Evolutionary conservation across 495 filamentous ascomycete species (phyloP).

Genomic region (Podospora conica): DNA sequence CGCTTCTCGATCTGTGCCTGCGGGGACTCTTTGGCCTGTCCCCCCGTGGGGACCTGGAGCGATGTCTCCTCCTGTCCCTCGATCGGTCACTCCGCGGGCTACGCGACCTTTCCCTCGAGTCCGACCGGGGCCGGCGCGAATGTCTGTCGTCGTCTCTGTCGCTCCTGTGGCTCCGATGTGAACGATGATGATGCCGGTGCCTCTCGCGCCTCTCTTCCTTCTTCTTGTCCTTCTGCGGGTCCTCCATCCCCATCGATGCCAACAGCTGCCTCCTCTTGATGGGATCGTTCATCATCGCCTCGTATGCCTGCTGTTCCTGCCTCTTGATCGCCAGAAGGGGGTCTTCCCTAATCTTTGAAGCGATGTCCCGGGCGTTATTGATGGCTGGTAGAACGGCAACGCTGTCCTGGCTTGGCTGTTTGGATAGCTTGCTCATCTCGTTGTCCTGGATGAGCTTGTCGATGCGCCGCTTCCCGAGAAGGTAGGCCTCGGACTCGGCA

Average conservation of each 20-base stretch:
- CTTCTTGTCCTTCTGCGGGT: constrained; percentile 34
- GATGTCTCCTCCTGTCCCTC: constrained; percentile 1
- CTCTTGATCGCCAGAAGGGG: constrained; percentile 87
- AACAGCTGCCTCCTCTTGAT: constrained; percentile 63
- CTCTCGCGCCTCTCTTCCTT: constrained; percentile 47
- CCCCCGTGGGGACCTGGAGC: constrained; percentile 3
- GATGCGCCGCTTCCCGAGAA: constrained; percentile 86
- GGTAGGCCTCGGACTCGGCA: constrained; percentile 90
- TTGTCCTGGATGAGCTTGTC: constrained; percentile 83
- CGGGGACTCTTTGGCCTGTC: constrained; percentile 22
- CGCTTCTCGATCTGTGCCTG: not conserved
- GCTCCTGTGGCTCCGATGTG: constrained; percentile 32
- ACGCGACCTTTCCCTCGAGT: constrained; percentile 35
- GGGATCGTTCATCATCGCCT: constrained; percentile 81
- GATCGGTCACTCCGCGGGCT: constrained; percentile 15
- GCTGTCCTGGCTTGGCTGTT: constrained; percentile 61
- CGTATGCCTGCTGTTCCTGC: constrained; percentile 85
- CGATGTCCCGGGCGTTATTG: constrained; percentile 66
- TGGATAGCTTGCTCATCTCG: constrained; percentile 73
- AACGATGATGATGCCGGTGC: constrained; percentile 46
- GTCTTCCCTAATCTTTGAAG: constrained; percentile 79
- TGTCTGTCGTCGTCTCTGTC: constrained; percentile 26
- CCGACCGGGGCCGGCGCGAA: constrained; percentile 32
- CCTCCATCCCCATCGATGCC: constrained; percentile 50
- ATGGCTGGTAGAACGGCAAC: constrained; percentile 54